Base-by-base conservation (phyloP, 495 filamentous ascomycete genomes). In the Hyphodiscus hymeniophilus region DNA sequence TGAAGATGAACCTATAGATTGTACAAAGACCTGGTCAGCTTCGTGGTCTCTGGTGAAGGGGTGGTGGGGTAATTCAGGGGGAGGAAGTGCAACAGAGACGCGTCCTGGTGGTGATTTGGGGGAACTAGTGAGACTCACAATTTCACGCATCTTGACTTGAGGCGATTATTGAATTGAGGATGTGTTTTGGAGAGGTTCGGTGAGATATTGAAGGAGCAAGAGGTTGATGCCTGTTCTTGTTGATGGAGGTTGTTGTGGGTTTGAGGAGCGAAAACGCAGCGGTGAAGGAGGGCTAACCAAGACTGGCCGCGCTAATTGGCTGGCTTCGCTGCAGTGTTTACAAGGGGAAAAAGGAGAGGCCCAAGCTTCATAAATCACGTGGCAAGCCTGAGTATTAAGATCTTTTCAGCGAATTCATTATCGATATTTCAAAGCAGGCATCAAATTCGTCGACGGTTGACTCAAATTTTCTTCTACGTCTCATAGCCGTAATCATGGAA, bases 1-100 rank as follows among this genome's bases (percentile, higher is more conserved):
- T 99, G 94, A 61, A 98, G 89, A 73, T 86, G 82, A 68, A 99
- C 90, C 90, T 96, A 64, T 71, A 58, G 17, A 47, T 41, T 55
- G 58, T 22, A 60, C 58, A 62, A 64, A 69, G 67, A 59, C 57
- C 36, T 42, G 41, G 54, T 66, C 50, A 61, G 63, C 55, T 39
- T 52, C 56, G 50, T 48, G 60, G 59, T 63, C 60, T 66, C 67
- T 67, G 61, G 51, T 42, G 48, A 50, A 50, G 56, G 61, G 69
- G 67, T 65, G 57, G 69, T 67, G 70, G 72, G 68, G 67, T 64
- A 51, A 42, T 59, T 70, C 65, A 69, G 66, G 69, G 64, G 70
- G 38, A 58, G 52, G 58, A 31, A 17, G 24, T 20, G 57, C 61
- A 60, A 64, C 51, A 32, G 38, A 35, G 28, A 47, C 21, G 38